Percentiles rank a stretch among this genome's conserved stretches.
phyloP scores from a whole-genome alignment of 805 yeast species.

The Cyberlindnera bimundalis region DNA sequence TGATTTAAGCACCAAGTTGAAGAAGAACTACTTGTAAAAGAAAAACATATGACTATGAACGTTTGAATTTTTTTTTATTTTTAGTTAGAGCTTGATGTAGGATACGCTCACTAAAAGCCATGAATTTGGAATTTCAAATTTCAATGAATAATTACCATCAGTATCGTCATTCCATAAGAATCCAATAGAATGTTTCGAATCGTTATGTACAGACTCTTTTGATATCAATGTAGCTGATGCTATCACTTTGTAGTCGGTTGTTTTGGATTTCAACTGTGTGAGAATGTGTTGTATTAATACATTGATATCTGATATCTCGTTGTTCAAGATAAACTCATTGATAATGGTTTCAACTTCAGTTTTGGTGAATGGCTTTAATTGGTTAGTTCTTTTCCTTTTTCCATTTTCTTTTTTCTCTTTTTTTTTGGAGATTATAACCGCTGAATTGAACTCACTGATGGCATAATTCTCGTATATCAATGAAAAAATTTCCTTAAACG shows the following conservation, averaged over 20 bases:
- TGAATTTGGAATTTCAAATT: constrained; percentile 1
- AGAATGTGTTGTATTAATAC: constrained; percentile 6
- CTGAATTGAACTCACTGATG: constrained; percentile 9
- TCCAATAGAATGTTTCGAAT: constrained; percentile 8
- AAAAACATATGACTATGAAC: too few relatives aligned
- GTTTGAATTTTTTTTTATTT: too few relatives aligned
- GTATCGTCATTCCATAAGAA: constrained; percentile 13
- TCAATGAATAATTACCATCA: constrained; percentile 13
- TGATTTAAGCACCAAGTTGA: constrained; percentile 10
- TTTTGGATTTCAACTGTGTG: constrained; percentile 1
- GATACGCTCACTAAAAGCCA: constrained; percentile 9
- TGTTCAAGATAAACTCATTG: neutral
- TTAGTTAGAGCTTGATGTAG: constrained; percentile 10
- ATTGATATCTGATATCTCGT: constrained; percentile 5
- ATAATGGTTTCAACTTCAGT: constrained; percentile 7
- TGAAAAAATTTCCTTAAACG: too few relatives aligned
- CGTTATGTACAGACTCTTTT: neutral
- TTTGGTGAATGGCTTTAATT: constrained; percentile 11
- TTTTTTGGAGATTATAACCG: too few relatives aligned
- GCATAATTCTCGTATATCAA: constrained; percentile 1
- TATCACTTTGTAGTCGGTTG: constrained; percentile 11
- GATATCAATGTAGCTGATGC: constrained; percentile 5
- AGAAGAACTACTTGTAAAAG: constrained; percentile 14
- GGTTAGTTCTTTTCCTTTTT: too few relatives aligned
- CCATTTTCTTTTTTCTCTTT: too few relatives aligned